Evolutionary conservation across 495 filamentous ascomycete species (phyloP).

Genomic region (Astrothelium macrocarpum): DNA sequence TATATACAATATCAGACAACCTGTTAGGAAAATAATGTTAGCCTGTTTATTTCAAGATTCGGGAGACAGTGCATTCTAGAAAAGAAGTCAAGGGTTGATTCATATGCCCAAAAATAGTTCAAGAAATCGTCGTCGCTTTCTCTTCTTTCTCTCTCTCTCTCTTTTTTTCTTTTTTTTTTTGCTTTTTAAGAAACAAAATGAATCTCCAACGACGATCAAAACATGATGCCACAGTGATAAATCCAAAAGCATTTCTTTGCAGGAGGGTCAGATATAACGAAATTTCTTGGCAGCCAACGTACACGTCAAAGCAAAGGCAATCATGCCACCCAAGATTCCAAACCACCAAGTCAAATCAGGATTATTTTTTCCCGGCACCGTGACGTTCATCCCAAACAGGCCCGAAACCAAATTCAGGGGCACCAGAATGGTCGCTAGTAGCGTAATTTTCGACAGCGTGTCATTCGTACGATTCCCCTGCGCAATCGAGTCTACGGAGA

Average conservation of each 20-base stretch:
- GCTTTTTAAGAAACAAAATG: too few species aligned
- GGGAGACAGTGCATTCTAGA: not conserved
- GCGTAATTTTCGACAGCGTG: slow-evolving; percentile 87
- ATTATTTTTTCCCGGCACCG: slow-evolving; percentile 56
- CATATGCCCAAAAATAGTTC: too few species aligned
- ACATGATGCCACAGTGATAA: not conserved
- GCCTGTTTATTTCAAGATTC: not conserved
- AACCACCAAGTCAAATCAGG: slow-evolving; percentile 64
- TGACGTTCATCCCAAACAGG: slow-evolving; percentile 96
- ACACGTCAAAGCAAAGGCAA: slow-evolving; percentile 47
- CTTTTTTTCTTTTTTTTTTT: too few species aligned
- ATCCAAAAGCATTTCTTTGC: too few species aligned
- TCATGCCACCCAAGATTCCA: slow-evolving; percentile 61
- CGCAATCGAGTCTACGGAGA: slow-evolving; percentile 79
- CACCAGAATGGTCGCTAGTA: slow-evolving; percentile 87
- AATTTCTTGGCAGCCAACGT: slow-evolving; percentile 39
- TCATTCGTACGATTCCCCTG: slow-evolving; percentile 73
- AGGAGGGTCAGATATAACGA: slow-evolving; percentile 34
- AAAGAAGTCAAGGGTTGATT: too few species aligned
- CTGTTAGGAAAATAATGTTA: not conserved
- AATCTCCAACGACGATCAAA: not conserved
- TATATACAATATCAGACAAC: not conserved
- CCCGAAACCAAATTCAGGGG: slow-evolving; percentile 94
- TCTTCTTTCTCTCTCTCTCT: too few species aligned
- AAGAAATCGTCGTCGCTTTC: too few species aligned